Evolutionary conservation across 148 eudicot species (phyloP).

Genomic region (Arbutus unedo): DNA sequence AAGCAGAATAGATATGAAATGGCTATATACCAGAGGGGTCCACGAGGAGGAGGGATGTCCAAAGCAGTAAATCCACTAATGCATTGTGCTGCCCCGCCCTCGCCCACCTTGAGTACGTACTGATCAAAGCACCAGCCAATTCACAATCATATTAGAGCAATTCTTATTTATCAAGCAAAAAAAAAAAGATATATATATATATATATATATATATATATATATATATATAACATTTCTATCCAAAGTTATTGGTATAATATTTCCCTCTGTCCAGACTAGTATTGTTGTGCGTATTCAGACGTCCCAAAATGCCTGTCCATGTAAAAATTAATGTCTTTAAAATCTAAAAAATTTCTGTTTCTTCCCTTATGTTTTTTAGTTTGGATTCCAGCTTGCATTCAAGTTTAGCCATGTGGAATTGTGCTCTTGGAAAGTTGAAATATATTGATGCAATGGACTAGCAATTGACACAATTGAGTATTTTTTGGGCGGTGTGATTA

Average conservation of each 20-base stretch:
- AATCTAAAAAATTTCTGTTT: background rate
- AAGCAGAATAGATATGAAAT: background rate
- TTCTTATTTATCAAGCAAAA: background rate
- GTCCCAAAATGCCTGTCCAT: background rate
- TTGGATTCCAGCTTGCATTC: background rate
- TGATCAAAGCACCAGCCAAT: slow-evolving; percentile 25
- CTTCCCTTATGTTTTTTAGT: background rate
- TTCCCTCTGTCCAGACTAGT: background rate
- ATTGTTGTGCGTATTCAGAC: background rate
- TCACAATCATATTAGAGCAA: slow-evolving; percentile 1
- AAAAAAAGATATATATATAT: background rate
- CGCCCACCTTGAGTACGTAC: slow-evolving; percentile 86
- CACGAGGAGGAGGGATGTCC: slow-evolving; percentile 88
- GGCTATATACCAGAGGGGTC: slow-evolving; percentile 81
- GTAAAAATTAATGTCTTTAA: background rate
- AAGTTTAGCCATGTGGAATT: background rate
- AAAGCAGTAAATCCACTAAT: slow-evolving; percentile 80
- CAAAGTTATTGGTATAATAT: too few relatives aligned
- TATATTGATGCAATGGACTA: background rate
- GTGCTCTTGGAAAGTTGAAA: background rate
- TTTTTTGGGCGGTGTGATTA: background rate
- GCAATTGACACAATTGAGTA: too few relatives aligned
- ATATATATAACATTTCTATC: too few relatives aligned
- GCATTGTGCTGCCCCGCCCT: slow-evolving; percentile 76
- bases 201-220: too few relatives aligned